Evolutionary conservation across 306 rosid species (phyloP).

Genomic region (Geum urbanum): DNA sequence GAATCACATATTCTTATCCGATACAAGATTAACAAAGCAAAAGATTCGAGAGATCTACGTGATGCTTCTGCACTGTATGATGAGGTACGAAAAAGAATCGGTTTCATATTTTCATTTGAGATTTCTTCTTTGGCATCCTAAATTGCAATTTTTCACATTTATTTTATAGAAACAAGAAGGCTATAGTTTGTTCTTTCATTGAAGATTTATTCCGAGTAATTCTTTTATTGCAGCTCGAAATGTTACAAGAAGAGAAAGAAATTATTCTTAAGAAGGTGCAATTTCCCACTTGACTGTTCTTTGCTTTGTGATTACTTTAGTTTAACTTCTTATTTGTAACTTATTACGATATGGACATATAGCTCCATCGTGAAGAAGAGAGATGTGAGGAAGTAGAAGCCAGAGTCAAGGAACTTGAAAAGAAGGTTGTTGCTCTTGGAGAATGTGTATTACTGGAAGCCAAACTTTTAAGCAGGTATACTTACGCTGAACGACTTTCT

Average conservation of each 20-base stretch:
- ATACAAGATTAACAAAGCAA: constrained; percentile 45
- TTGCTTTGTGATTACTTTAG: constrained; percentile 7
- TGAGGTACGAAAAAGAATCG: constrained; percentile 66
- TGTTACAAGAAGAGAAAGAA: constrained; percentile 83
- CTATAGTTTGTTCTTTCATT: constrained; percentile 10
- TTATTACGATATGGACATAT: too few species aligned
- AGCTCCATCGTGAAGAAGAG: too few species aligned
- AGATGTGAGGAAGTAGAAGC: too few species aligned
- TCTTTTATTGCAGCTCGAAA: constrained; percentile 62
- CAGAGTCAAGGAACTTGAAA: too few species aligned
- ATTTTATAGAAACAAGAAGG: not conserved
- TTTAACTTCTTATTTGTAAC: constrained; percentile 14
- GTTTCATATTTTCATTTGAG: not conserved
- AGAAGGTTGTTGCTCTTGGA: too few species aligned
- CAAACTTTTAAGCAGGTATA: too few species aligned
- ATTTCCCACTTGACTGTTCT: constrained; percentile 18
- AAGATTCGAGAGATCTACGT: constrained; percentile 59
- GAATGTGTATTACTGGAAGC: too few species aligned
- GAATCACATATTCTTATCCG: constrained; percentile 60
- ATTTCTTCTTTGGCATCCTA: not conserved
- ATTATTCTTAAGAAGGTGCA: constrained; percentile 67
- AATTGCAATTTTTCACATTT: not conserved
- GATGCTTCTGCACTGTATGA: constrained; percentile 77
- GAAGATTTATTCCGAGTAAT: constrained; percentile 10
- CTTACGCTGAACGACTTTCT: too few species aligned